Base-by-base conservation (phyloP, 345 rosid species). In the Excoecaria agallocha region DNA sequence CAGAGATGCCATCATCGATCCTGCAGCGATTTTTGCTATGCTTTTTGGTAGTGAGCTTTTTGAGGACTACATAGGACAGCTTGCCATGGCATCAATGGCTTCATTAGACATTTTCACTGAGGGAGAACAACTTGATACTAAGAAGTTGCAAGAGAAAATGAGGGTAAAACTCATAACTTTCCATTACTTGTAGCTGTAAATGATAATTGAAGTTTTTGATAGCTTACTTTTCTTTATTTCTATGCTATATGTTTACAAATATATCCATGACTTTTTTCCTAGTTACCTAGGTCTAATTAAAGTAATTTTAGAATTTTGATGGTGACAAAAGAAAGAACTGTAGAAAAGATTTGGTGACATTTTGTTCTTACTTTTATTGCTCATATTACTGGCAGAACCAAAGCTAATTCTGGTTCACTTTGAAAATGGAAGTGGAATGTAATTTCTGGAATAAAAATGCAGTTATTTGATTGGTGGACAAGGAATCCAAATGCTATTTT, bases 41-140 rank as follows among this genome's bases (percentile, higher is more conserved):
- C 98, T 93, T 66, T 95, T 95, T 76, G 99, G 99, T 71, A 95
- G 99, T 59, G 99, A 95, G 80, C 98, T 95, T 81, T 95, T 95
- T 56, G 99, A 90, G 84, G 94, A 85, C 45, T 95, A 93, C 58
- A 90, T 95, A 71, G 99, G 99, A 76, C 90, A 95, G 85, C 97
- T 95, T 82, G 98, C 98, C 56, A 93, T 95, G 98, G 98, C 99
- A 59, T 95, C 96, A 43, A 91, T 95, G 97, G 96, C 99, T 83
- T 95, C 99, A n/a, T 80, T 88, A 50, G 98, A 95, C 83, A 83
- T 88, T 76, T 91, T 90, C 78, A 84, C 85, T 7, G 98, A 93
- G 79, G 98, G 93, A 62, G 97, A 93, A 77, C 89, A 87, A 56
- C 66, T 93, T 68, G 99, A 95, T 86, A 69, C 94, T 30, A 95